Evolutionary conservation across 1,139 yeast genomes (phyloP), one percentile per base, ranked within the genome.

Genomic region (Yamadazyma conglobata): DNA sequence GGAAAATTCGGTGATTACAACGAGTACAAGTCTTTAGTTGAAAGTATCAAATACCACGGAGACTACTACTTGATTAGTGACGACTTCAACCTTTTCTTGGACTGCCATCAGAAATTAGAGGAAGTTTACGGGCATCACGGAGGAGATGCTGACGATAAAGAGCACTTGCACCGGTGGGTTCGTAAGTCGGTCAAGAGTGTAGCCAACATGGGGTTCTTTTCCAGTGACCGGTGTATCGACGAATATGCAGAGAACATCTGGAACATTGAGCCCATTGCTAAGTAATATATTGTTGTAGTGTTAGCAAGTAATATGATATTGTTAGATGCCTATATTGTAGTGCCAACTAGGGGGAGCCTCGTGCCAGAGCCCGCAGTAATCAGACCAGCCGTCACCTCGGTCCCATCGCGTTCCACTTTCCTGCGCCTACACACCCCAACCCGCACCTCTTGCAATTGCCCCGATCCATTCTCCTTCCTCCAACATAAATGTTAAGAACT

Each of bases 241-340:
- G 96, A 89, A 56, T 88, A 88, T 47, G 95, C 96, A 19, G 96
- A 86, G 48, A 77, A 81, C 42, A 87, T 88, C 50, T 89, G 96
- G 96, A 83, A 87, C 52, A 76, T 87, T 42, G 95, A 86, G 61
- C 91, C 95, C 10, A 11, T 28, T 11, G 26, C 22, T 13, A 10
- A 19, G 15, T n/a, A n/a, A n/a, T n/a, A n/a, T n/a, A n/a, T n/a
- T n/a, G n/a, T n/a, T n/a, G n/a, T n/a, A n/a, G n/a, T n/a, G n/a
- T n/a, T n/a, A n/a, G n/a, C n/a, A n/a, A n/a, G n/a, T n/a, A n/a
- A n/a, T n/a, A n/a, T n/a, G n/a, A n/a, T n/a, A n/a, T n/a, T n/a
- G n/a, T n/a, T n/a, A n/a, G n/a, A n/a, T n/a, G n/a, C n/a, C n/a
- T n/a, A n/a, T n/a, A n/a, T n/a, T n/a, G n/a, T n/a, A n/a, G n/a